Base-by-base conservation (phyloP, 2,329 filamentous ascomycete species). In the Aspergillus thermomutatus region DNA sequence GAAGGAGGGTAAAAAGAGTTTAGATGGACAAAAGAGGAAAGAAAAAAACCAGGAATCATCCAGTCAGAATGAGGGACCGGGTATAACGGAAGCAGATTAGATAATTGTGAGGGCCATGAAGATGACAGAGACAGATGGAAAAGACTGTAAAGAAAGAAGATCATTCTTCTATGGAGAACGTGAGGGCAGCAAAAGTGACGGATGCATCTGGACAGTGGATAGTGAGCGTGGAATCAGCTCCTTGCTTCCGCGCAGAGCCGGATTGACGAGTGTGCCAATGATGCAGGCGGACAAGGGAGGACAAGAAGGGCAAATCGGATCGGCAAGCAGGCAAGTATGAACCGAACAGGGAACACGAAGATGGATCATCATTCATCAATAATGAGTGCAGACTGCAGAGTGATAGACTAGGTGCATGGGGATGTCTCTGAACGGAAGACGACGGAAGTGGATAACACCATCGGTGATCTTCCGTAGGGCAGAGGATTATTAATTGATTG, bases 241-340 rank as follows among this genome's bases (percentile, higher is more conserved):
- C 56, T 56, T 56, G 52, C 61, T 66, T 68, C 65, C 65, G 65
- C 55, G 54, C 52, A 46, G 28, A 58, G 63, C 65, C 62, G 62
- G 58, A 43, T 47, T 40, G 49, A 25, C 26, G 51, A 40, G 41
- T n/a, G n/a, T 45, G 21, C n/a, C 21, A 19, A 45, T 11, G 41
- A 45, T 45, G 41, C n/a, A 45, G 41, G 41, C 41, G 41, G 41
- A 45, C 8, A 45, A 10, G 19, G 41, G 41, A 45, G 7, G 8
- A 45, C n/a, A 45, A 45, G 19, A 23, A 37, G 31, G 14, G 31
- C 31, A 37, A 37, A 37, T 37, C 31, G 14, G 31, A 37, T 37
- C 31, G 14, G 31, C 31, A 37, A 17, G 14, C 31, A 34, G 31
- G 31, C 11, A 37, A 37, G 5, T 37, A 37, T 7, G 31, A 37